phyloP scores from a whole-genome alignment of 1,139 yeast species.

The Kurtzmaniella quercitrusa region DNA sequence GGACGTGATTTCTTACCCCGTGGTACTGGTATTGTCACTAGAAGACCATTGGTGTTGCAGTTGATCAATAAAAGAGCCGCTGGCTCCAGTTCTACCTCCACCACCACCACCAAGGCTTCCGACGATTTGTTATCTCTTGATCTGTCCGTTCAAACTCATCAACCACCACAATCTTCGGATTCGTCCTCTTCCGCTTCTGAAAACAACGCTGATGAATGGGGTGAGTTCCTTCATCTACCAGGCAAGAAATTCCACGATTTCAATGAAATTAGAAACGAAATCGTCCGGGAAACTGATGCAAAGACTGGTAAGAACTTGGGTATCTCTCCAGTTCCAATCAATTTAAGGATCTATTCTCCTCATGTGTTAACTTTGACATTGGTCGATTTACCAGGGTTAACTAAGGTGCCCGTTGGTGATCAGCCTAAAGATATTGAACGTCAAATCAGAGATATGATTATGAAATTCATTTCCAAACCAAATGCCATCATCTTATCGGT shows the following conservation, averaged over 20 bases:
- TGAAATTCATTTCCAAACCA: constrained; percentile 92
- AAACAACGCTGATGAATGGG: constrained; percentile 93
- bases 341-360: constrained; percentile 91
- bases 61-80: constrained; percentile 63
- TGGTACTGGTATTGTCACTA: constrained; percentile 93
- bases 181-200: constrained; percentile 57
- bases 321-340: constrained; percentile 88
- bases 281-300: constrained; percentile 89
- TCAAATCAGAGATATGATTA: constrained; percentile 90
- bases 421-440: constrained; percentile 97
- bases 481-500: constrained; percentile 94
- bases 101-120: constrained; percentile 3
- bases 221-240: constrained; percentile 92
- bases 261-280: constrained; percentile 87
- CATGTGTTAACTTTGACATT: constrained; percentile 91
- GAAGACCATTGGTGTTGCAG: constrained; percentile 86
- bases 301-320: constrained; percentile 93
- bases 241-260: constrained; percentile 84
- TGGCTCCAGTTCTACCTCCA: constrained; percentile 8
- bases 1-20: constrained; percentile 94
- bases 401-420: constrained; percentile 99
- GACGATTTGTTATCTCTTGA: constrained; percentile 26
- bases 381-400: constrained; percentile 96
- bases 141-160: constrained; percentile 38
- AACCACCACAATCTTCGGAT: too few relatives aligned